Evolutionary conservation across 345 rosid genomes (phyloP).

Genomic region (Populus pruinosa): DNA sequence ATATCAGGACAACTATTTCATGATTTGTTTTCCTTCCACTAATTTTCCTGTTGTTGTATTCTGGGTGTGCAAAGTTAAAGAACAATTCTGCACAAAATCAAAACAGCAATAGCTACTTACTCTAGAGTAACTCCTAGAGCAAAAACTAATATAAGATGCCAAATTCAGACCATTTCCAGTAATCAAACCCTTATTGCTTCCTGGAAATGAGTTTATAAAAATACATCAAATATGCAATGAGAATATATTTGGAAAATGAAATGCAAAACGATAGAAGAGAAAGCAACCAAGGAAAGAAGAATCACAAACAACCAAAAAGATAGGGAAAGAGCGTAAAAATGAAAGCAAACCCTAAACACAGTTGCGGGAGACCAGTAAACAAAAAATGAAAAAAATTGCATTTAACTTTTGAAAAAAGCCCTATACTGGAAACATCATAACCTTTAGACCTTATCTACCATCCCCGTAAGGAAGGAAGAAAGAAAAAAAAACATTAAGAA

Average conservation of each 20-base stretch:
- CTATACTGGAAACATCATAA: background rate
- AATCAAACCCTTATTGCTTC: conserved; percentile 10
- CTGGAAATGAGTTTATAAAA: conserved; percentile 10
- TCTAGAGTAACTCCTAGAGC: background rate
- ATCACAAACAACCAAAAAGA: background rate
- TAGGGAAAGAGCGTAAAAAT: background rate
- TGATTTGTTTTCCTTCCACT: background rate
- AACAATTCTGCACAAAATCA: background rate
- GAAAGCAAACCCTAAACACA: background rate
- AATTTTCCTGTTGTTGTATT: background rate
- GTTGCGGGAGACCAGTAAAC: background rate
- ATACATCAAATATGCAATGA: background rate
- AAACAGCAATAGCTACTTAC: background rate
- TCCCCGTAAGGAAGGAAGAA: background rate
- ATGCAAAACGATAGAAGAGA: background rate
- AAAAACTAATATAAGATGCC: conserved; percentile 4
- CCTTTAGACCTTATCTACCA: background rate
- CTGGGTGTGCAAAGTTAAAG: background rate
- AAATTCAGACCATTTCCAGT: conserved; percentile 11
- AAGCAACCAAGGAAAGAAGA: background rate
- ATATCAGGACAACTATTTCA: background rate
- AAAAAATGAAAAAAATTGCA: background rate
- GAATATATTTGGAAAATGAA: background rate
- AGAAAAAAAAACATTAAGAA: background rate
- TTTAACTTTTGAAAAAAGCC: background rate